Conservation (phyloP, 371 early-diverging fungal species). For the Mucor circinelloides region DNA sequence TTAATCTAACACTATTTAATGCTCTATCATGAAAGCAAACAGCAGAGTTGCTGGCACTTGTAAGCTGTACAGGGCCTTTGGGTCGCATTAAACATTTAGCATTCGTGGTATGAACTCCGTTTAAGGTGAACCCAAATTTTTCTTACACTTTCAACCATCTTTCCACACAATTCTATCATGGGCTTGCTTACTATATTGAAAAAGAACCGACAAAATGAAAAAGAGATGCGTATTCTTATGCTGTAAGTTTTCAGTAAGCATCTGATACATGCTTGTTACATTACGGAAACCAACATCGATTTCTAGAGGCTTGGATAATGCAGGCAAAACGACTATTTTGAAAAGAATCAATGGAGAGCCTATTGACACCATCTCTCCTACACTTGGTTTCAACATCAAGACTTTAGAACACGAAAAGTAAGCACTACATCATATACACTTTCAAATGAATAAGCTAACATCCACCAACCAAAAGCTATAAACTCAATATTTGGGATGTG, state of each 20-base stretch:
- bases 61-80: too few relatives aligned
- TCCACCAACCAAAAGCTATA: constrained; percentile 11
- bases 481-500: constrained; percentile 82
- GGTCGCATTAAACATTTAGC: too few relatives aligned
- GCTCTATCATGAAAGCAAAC: too few relatives aligned
- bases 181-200: constrained; percentile 90
- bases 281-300: not conserved
- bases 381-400: constrained; percentile 95
- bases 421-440: not conserved
- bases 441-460: not conserved
- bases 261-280: not conserved
- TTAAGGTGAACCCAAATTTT: not conserved
- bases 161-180: constrained; percentile 57
- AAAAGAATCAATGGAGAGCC: constrained; percentile 93
- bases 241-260: constrained; percentile 51
- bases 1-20: too few relatives aligned
- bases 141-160: constrained; percentile 26
- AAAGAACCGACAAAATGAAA: constrained; percentile 37
- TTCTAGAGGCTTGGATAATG: constrained; percentile 95
- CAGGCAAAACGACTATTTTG: constrained; percentile 99
- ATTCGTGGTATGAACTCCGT: too few relatives aligned
- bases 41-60: too few relatives aligned
- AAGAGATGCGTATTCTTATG: constrained; percentile 54
- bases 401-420: constrained; percentile 86
- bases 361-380: constrained; percentile 94